Evolutionary conservation across 129 eudicot genomes (phyloP), one percentile per base, ranked within the genome.

Genomic region (Chrysanthemum lavandulifolium): DNA sequence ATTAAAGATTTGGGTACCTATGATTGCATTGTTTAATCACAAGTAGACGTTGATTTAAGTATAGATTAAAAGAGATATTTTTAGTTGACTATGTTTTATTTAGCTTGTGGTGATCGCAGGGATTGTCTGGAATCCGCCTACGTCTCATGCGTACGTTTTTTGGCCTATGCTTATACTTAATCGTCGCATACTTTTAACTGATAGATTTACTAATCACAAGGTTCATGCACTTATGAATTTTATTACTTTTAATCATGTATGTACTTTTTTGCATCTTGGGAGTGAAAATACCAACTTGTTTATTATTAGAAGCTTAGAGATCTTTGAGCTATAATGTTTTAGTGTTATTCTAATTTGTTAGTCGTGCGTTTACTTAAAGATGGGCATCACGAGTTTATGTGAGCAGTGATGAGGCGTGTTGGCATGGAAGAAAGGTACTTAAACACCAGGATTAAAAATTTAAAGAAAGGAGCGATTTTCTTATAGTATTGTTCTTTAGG

Each of bases 341-440:
- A 1, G 5, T 14, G 75, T 69, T 68, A 13, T 54, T 47, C 68
- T 69, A 69, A 62, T 48, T 60, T 49, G 2, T 33, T 47, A 3
- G 55, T 50, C 43, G 52, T 71, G 16, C 54, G 0, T 75, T 63
- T 76, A 33, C 59, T 14, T 68, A 81, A 82, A 93, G 98, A 85
- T 93, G 98, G 98, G 98, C 97, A 68, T 85, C 98, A 52, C 84
- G 88, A 74, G 97, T 93, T 62, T 87, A 89, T 74, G 98, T 93
- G 60, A 88, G 74, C 82, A 93, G 86, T 59, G 78, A 80, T 62
- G 82, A 90, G 72, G 98, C 98, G 29, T 90, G 96, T 68, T 19
- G 23, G 21, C 98, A 93, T 83, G 98, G 98, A 57, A 86, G 96
- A 67, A 86, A 86, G 97, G 97, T 93, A 61, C 13, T 51, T 52